Evolutionary conservation across 2,329 filamentous ascomycete genomes (phyloP).

Genomic region (Aspergillus amoenus): DNA sequence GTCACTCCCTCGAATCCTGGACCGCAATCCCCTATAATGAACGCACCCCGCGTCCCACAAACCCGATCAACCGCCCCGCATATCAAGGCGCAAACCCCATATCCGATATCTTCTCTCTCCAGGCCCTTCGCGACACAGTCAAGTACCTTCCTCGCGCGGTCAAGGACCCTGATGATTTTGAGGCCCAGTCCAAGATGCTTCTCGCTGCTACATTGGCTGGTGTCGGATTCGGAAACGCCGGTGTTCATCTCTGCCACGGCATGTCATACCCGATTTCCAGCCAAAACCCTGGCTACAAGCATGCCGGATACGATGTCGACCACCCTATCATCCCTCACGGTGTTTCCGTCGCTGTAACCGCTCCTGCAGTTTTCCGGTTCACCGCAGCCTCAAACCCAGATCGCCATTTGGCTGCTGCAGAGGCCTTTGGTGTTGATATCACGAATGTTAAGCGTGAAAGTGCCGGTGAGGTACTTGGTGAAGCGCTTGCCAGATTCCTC

Average conservation of each 20-base stretch:
- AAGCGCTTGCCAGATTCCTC: constrained; percentile 80
- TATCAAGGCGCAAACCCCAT: constrained; percentile 99
- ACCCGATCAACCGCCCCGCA: constrained; percentile 86
- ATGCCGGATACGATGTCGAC: constrained; percentile 78
- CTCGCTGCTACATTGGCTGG: constrained; percentile 91
- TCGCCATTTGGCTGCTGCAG: constrained; percentile 83
- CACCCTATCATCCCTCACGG: constrained; percentile 88
- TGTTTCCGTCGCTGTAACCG: constrained; percentile 89
- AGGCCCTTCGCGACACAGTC: constrained; percentile 77
- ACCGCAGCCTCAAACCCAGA: constrained; percentile 90
- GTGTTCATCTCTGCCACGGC: constrained; percentile 84
- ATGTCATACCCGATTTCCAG: constrained; percentile 98
- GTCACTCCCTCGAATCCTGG: constrained; percentile 94
- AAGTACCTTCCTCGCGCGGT: constrained; percentile 91
- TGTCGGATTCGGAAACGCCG: constrained; percentile 95
- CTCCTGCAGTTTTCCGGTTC: constrained; percentile 91
- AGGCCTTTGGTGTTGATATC: constrained; percentile 87
- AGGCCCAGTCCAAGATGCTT: constrained; percentile 94
- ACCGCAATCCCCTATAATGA: constrained; percentile 94
- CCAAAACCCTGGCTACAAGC: constrained; percentile 88
- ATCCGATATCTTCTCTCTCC: constrained; percentile 92
- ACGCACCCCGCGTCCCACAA: constrained; percentile 76
- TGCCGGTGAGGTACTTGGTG: constrained; percentile 82
- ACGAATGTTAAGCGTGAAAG: constrained; percentile 83
- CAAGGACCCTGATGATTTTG: constrained; percentile 81